Evolutionary conservation across 257 asterid genomes (phyloP), one percentile per base, ranked within the genome.

Genomic region (Solanum chiquidenum): DNA sequence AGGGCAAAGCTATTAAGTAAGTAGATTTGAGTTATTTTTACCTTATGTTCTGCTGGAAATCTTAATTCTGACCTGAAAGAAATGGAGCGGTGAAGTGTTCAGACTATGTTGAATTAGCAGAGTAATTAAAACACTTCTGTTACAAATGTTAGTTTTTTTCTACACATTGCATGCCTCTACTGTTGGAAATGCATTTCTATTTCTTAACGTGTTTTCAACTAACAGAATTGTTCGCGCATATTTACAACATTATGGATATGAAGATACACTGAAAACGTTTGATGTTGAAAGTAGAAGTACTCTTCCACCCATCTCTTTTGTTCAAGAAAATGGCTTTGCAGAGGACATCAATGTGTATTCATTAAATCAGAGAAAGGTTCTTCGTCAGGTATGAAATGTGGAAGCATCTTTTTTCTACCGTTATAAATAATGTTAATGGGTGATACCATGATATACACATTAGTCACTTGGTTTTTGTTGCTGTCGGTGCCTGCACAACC

Each of bases 241-340:
- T 90, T 92, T 97, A 83, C 99, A 96, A 87, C 95, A 96, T 88
- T 95, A 97, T 85, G 99, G 99, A 89, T 97, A 97, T 88, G 96
- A 93, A 90, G 98, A 94, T 88, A 97, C 99, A 52, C 97, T 97
- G 73, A 87, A 92, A 86, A 87, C 90, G 76, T 91, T 97, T 71
- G 98, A 96, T 60, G 76, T 90, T 90, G 98, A 97, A 84, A 95
- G 94, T 82, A 88, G 90, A 93, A 92, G 92, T 91, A 93, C 92
- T 18, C 86, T 94, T 87, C 96, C 99, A 38, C 98, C 99, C 44
- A 91, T 92, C 89, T 84, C 94, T 42, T 86, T 92, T 80, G 93
- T 75, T 85, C 92, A 91, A 52, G 99, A 95, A 87, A 94, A 92
- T 84, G 93, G 94, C 66, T 89, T 80, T 79, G 87, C 76, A 79